phyloP scores from a whole-genome alignment of 2,329 filamentous ascomycete species.

The Cadophora sp. region DNA sequence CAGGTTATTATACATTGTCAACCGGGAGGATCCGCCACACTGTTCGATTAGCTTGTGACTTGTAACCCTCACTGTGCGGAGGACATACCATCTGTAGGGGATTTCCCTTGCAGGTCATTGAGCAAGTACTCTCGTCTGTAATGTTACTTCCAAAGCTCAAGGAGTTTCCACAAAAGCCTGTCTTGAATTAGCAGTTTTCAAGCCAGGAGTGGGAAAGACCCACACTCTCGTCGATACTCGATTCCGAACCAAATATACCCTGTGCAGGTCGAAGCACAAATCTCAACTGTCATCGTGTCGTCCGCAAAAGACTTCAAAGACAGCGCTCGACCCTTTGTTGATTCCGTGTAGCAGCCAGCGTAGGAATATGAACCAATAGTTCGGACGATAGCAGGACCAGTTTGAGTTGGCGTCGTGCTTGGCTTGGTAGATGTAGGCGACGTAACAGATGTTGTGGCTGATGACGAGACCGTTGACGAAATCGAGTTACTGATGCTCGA shows the following conservation, averaged over 20 bases:
- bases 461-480: neutral
- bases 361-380: constrained; percentile 25
- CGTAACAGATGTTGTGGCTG: neutral
- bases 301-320: constrained; percentile 28
- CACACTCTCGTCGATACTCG: constrained; percentile 46
- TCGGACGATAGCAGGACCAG: constrained; percentile 23
- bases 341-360: constrained; percentile 47
- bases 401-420: constrained; percentile 10
- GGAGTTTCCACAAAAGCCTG: constrained; percentile 41
- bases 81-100: constrained; percentile 42
- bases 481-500: constrained; percentile 5
- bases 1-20: constrained; percentile 34
- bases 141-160: constrained; percentile 35
- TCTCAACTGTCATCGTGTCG: constrained; percentile 41
- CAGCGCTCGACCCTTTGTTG: constrained; percentile 40
- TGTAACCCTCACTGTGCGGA: constrained; percentile 11
- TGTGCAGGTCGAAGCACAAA: constrained; percentile 41
- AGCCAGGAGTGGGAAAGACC: neutral
- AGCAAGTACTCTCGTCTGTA: constrained; percentile 39
- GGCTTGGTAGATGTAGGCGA: constrained; percentile 5
- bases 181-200: neutral
- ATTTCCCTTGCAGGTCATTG: constrained; percentile 36
- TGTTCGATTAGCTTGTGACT: constrained; percentile 13
- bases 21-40: constrained; percentile 38
- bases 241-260: constrained; percentile 44